Percentiles rank a stretch among this genome's conserved stretches.
phyloP scores from a whole-genome alignment of 2,329 filamentous ascomycete genomes.

The Beauveria caledonica region DNA sequence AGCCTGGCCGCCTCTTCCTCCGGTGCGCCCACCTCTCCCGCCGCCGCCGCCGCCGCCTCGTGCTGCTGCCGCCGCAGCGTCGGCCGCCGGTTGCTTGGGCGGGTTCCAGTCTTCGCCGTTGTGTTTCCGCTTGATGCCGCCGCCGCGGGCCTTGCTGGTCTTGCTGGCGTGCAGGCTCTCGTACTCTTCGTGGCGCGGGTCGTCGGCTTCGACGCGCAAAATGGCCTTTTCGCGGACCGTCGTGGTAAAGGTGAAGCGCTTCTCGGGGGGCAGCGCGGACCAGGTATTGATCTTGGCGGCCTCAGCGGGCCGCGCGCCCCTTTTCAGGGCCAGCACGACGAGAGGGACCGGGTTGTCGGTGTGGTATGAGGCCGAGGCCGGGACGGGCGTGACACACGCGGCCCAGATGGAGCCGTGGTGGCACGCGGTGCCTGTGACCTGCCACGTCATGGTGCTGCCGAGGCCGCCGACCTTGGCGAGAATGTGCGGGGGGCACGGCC shows the following conservation, averaged over 20 bases:
- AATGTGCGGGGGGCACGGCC: constrained; percentile 62
- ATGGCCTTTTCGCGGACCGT: constrained; percentile 81
- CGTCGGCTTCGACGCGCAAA: constrained; percentile 69
- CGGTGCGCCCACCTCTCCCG: constrained; percentile 18
- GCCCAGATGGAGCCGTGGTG: constrained; percentile 84
- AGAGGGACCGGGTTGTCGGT: constrained; percentile 72
- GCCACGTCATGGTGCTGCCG: constrained; percentile 75
- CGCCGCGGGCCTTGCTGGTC: constrained; percentile 40
- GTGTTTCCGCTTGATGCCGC: constrained; percentile 42
- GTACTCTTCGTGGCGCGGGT: constrained; percentile 52
- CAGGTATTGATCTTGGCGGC: constrained; percentile 76
- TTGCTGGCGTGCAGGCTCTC: constrained; percentile 56
- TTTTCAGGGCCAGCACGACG: constrained; percentile 74
- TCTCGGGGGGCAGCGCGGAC: constrained; percentile 64
- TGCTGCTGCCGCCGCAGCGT: neutral
- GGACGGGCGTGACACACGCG: constrained; percentile 65
- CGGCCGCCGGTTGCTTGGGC: constrained; percentile 19
- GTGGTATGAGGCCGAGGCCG: constrained; percentile 58
- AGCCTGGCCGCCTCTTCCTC: constrained; percentile 26
- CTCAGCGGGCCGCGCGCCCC: constrained; percentile 68
- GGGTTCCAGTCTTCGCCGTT: constrained; percentile 39
- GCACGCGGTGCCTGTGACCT: constrained; percentile 66
- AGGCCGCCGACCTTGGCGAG: constrained; percentile 81
- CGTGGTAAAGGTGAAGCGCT: constrained; percentile 70
- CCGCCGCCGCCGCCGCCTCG: constrained; percentile 20